These are phyloP conservation scores for Ophiostoma tasmaniense DNA, from an alignment of 2,329 filamentous ascomycete species.

Conservation along the genomic window DNA sequence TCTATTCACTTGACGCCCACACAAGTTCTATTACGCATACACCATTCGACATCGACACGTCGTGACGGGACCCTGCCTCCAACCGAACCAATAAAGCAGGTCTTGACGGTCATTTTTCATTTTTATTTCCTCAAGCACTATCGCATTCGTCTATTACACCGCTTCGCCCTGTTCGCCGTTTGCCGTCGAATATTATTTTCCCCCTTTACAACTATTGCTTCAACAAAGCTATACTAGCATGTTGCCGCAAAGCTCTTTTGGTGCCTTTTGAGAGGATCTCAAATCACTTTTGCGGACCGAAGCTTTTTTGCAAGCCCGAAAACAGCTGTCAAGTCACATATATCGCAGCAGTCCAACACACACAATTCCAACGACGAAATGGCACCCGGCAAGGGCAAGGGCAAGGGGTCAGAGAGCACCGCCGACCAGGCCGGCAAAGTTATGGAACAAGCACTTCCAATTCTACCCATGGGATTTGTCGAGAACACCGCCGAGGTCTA, in stretches of 20 bases:
- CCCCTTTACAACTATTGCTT: not conserved
- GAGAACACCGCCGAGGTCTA: constrained; percentile 45
- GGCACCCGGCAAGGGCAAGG: not conserved
- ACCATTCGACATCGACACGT: not conserved
- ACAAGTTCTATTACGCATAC: too few species aligned
- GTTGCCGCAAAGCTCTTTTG: not conserved
- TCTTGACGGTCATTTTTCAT: not conserved
- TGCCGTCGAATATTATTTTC: not conserved
- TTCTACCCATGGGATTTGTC: constrained; percentile 50
- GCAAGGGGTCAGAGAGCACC: not conserved
- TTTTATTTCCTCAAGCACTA: not conserved
- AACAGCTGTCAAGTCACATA: not conserved
- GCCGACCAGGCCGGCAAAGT: not conserved
- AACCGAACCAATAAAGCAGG: constrained; percentile 1
- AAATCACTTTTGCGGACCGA: not conserved
- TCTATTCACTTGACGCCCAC: not conserved
- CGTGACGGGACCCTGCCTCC: not conserved
- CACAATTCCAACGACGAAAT: not conserved
- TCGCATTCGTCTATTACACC: not conserved
- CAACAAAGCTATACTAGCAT: not conserved
- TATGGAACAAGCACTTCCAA: constrained; percentile 28
- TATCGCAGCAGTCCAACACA: not conserved
- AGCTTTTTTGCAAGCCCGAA: not conserved
- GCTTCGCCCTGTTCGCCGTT: not conserved
- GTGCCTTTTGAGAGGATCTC: not conserved